Conservation (phyloP, 2,329 filamentous ascomycete species). For the Colletotrichum cuscutae region DNA sequence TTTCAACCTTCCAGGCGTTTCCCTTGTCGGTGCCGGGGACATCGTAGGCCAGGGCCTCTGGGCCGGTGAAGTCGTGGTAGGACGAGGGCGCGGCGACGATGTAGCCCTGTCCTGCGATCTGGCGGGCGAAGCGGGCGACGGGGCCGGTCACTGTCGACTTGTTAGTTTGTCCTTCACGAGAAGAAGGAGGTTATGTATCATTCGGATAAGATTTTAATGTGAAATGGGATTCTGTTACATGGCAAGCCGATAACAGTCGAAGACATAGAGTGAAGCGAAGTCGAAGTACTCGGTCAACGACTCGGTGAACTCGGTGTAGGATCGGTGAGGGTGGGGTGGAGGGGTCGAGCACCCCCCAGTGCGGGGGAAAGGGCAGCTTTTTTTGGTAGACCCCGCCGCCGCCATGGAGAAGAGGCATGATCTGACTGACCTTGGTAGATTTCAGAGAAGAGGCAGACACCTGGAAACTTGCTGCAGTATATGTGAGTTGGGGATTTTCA, state of each 20-base stretch:
- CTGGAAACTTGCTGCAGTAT: conserved; percentile 73
- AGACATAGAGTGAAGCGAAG: not conserved
- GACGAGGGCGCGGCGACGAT: conserved; percentile 91
- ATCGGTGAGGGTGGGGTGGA: conserved; percentile 5
- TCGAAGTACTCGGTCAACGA: not conserved
- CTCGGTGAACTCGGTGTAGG: conserved; percentile 2
- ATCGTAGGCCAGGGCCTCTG: conserved; percentile 86
- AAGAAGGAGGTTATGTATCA: not conserved
- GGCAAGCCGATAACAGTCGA: not conserved
- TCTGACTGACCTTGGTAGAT: conserved; percentile 84
- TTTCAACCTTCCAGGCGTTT: conserved; percentile 86
- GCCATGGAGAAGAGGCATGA: conserved; percentile 9
- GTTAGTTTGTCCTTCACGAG: not conserved
- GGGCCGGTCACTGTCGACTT: conserved; percentile 78
- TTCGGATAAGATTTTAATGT: not conserved
- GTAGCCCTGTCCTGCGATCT: conserved; percentile 93
- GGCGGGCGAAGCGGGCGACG: conserved; percentile 87
- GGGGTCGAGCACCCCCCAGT: conserved; percentile 15
- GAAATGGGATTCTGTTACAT: not conserved
- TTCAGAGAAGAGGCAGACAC: conserved; percentile 89
- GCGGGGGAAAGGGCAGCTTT: not conserved
- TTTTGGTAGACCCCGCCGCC: conserved; percentile 11
- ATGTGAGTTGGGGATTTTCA: not conserved
- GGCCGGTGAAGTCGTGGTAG: conserved; percentile 93
- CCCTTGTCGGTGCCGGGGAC: conserved; percentile 87